Conservation (phyloP, 441 rosid species). For the Erysimum cheiri region DNA sequence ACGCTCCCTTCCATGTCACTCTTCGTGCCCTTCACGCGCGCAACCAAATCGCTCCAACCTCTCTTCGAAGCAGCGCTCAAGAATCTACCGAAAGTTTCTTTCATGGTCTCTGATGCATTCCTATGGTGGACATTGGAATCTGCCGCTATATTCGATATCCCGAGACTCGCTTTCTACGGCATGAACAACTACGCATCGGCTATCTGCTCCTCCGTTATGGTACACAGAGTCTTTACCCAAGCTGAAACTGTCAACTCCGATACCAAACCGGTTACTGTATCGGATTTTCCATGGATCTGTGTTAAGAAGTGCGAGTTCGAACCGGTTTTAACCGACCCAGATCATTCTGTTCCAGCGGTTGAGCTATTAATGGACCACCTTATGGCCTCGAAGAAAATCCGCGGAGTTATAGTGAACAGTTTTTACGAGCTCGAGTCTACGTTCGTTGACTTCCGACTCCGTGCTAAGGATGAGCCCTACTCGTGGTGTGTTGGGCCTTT, state of each 20-base stretch:
- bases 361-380: constrained; percentile 25
- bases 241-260: constrained; percentile 39
- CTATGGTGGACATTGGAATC: constrained; percentile 81
- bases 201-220: background rate
- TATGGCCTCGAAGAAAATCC: constrained; percentile 36
- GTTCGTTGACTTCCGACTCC: constrained; percentile 49
- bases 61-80: constrained; percentile 52
- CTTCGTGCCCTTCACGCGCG: constrained; percentile 51
- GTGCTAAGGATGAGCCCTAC: constrained; percentile 26
- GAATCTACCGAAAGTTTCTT: constrained; percentile 49
- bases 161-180: constrained; percentile 59
- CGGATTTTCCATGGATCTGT: constrained; percentile 70
- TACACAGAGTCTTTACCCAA: constrained; percentile 22
- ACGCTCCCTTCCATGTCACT: constrained; percentile 65
- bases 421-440: constrained; percentile 66
- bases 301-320: constrained; percentile 51
- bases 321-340: background rate
- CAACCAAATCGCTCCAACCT: constrained; percentile 67
- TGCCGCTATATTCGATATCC: constrained; percentile 61
- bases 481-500: constrained; percentile 67
- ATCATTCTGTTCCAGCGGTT: constrained; percentile 11
- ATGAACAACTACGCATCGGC: constrained; percentile 44
- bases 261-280: constrained; percentile 55
- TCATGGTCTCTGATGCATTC: constrained; percentile 70
- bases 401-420: constrained; percentile 57